Evolutionary conservation across 1,284 basidiomycete species (phyloP), one percentile per base, ranked within the genome.

Genomic region (Bondarzewia mesenterica): DNA sequence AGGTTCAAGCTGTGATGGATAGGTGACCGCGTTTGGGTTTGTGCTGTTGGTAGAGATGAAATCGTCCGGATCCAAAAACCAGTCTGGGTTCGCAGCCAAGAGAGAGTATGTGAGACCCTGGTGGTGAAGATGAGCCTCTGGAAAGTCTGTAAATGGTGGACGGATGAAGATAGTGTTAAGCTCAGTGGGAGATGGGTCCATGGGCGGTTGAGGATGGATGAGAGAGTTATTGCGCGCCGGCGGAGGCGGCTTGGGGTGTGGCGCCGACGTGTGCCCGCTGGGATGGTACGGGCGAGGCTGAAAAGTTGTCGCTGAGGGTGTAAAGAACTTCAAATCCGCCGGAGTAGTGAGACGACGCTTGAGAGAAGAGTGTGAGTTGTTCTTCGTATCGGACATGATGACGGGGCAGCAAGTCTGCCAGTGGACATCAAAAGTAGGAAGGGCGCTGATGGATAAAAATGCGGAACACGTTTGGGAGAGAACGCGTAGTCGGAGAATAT

Each of bases 1-100:
- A 20, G 85, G 85, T 60, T 89, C 85, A 6, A 89, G 75, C 58
- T 78, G 72, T 35, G 81, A 67, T 10, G 87, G 86, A 58, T 89
- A 89, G 16, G 76, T 64, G 15, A 85, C 73, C 10, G 76, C 76
- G 40, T 69, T 62, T 4, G 72, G 60, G 55, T 76, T 77, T 32
- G 62, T 61, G 43, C 73, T 72, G 49, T 68, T 63, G 26, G 71
- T 65, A 21, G 71, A 73, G 44, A 74, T 64, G 54, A 84, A 89
- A 60, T 89, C 85, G 39, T 64, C 61, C 10, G 82, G 59, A 58
- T 82, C 78, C 51, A 89, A 71, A 61, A 88, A 89, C 86, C 86
- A 89, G 43, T 88, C 76, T 2, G 77, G 72, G 56, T 89, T 81
- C 22, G 75, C 72, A 7, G 83, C 79, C 70, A 89, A 72, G 37